Percentiles rank a stretch among this genome's conserved stretches.
Evolutionary conservation across 73 alveolate genomes (phyloP).

Genomic region (Uronychia setigera): DNA sequence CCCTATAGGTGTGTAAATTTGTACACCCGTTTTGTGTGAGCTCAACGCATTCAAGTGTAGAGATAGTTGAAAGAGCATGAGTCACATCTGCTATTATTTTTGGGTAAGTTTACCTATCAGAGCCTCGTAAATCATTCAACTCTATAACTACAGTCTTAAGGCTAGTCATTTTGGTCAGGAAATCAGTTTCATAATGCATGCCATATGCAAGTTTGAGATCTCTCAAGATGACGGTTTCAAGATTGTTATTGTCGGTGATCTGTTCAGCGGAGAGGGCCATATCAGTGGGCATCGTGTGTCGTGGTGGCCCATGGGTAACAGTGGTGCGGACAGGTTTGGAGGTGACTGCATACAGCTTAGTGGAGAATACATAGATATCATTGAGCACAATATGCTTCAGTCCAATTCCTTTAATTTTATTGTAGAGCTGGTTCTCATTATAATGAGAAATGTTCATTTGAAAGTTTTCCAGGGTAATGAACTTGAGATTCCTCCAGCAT

Average conservation of each 20-base stretch:
- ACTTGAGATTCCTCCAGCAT: slow-evolving; percentile 13
- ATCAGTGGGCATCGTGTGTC: no score
- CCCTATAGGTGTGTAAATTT: no score
- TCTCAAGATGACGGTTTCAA: slow-evolving; percentile 20
- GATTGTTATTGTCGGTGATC: slow-evolving; percentile 3
- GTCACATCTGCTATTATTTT: no score
- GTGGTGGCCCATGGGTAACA: no score
- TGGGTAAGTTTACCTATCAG: no score
- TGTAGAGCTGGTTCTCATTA: slow-evolving; percentile 18
- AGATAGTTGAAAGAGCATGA: no score
- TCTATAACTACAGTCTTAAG: slow-evolving; percentile 15
- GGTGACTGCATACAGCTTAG: slow-evolving; percentile 18
- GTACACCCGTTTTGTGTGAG: no score
- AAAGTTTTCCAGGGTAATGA: slow-evolving; percentile 14
- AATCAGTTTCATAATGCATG: slow-evolving; percentile 18
- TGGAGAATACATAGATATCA: slow-evolving; percentile 18
- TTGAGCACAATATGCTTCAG: slow-evolving; percentile 13
- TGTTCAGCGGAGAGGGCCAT: no score
- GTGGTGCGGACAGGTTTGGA: slow-evolving; percentile 3
- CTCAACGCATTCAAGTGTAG: no score
- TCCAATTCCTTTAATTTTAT: slow-evolving; percentile 1
- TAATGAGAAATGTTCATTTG: slow-evolving; percentile 16
- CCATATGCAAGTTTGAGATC: slow-evolving; percentile 34
- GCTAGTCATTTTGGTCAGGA: slow-evolving; percentile 1
- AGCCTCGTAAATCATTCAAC: slow-evolving; percentile 28